A percentile compares a stretch with the other conserved stretches of the same genome.
These are phyloP conservation scores for Terfezia boudieri DNA, from an alignment of 495 filamentous ascomycete genomes.

Conservation along the genomic window DNA sequence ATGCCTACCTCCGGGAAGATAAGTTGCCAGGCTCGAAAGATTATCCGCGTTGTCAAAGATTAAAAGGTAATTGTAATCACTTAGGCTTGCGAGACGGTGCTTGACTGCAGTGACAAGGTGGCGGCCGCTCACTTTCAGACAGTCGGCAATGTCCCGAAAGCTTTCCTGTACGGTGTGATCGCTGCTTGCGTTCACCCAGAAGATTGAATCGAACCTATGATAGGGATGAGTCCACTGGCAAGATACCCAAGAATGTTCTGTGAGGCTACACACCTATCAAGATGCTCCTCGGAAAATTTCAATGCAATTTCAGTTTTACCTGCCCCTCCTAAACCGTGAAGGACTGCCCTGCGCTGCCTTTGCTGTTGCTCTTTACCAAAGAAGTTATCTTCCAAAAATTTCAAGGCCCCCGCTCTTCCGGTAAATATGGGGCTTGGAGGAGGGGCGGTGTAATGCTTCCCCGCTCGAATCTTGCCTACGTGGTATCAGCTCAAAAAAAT, in stretches of 20 bases:
- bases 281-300: conserved; percentile 7
- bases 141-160: conserved; percentile 8
- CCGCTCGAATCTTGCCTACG: no score
- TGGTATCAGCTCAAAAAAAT: no score
- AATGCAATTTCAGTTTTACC: conserved; percentile 6
- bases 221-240: background rate
- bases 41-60: conserved; percentile 2
- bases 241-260: background rate
- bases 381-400: conserved; percentile 1
- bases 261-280: conserved; percentile 4
- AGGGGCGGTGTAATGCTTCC: no score
- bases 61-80: background rate
- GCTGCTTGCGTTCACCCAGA: conserved; percentile 16
- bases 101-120: background rate
- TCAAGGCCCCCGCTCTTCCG: conserved; percentile 1
- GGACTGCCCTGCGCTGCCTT: background rate
- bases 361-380: background rate
- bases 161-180: conserved; percentile 3
- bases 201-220: conserved; percentile 14
- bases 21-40: background rate
- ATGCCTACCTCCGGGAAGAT: conserved; percentile 18
- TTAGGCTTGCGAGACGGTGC: background rate
- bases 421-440: conserved; percentile 1
- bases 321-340: conserved; percentile 10
- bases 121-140: background rate